Evolutionary conservation across 2,329 filamentous ascomycete genomes (phyloP).

Genomic region (Fusarium nisikadoi): DNA sequence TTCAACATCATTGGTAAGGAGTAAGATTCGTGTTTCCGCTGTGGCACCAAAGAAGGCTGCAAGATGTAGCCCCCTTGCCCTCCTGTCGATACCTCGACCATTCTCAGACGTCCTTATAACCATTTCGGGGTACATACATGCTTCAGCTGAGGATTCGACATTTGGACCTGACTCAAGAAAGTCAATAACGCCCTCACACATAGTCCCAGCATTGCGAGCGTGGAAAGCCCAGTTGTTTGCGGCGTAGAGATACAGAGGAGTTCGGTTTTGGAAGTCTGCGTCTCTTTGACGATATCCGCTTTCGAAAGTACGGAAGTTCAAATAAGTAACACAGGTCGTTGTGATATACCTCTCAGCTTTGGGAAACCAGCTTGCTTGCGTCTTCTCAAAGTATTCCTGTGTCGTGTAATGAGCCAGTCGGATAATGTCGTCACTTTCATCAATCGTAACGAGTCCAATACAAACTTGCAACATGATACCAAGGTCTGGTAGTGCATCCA

Average conservation of each 20-base stretch:
- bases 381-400: constrained; percentile 55
- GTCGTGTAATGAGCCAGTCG: constrained; percentile 57
- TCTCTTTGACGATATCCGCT: background rate
- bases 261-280: background rate
- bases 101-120: background rate
- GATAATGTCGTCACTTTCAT: constrained; percentile 51
- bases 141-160: background rate
- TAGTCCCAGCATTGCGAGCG: background rate
- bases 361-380: constrained; percentile 44
- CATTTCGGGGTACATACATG: background rate
- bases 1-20: background rate
- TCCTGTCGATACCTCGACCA: background rate
- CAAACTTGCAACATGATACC: constrained; percentile 51
- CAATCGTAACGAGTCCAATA: constrained; percentile 54
- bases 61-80: background rate
- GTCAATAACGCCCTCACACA: background rate
- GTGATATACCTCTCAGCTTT: constrained; percentile 46
- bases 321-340: constrained; percentile 49
- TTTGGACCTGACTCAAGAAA: background rate
- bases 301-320: constrained; percentile 47
- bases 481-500: constrained; percentile 46
- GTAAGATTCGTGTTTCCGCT: background rate
- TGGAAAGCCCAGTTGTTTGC: background rate
- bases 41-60: background rate
- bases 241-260: background rate